phyloP scores from a whole-genome alignment of 2,329 filamentous ascomycete species.

The Ophiobolus disseminans region DNA sequence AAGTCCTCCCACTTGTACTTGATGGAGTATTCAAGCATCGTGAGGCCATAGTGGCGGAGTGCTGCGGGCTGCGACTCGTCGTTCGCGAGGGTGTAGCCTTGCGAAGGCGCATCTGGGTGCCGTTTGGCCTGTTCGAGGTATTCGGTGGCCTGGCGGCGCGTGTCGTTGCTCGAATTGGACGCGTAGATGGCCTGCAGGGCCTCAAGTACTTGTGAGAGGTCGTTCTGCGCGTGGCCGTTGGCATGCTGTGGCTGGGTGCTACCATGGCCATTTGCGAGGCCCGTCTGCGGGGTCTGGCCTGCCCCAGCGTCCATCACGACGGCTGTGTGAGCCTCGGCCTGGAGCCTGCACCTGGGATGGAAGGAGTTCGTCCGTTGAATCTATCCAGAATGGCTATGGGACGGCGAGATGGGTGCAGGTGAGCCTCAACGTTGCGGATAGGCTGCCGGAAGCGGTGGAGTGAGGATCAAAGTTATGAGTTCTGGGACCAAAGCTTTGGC shows the following conservation, averaged over 20 bases:
- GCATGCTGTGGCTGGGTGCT: constrained; percentile 19
- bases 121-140: constrained; percentile 89
- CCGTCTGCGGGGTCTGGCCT: constrained; percentile 34
- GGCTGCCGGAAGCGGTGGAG: constrained; percentile 2
- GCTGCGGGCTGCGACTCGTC: constrained; percentile 77
- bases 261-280: constrained; percentile 28
- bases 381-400: no score
- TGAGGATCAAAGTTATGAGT: constrained; percentile 14
- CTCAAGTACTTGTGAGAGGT: constrained; percentile 74
- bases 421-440: neutral
- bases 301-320: constrained; percentile 41
- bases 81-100: constrained; percentile 83
- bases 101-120: constrained; percentile 77
- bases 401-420: no score
- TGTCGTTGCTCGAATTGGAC: constrained; percentile 78
- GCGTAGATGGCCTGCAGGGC: constrained; percentile 89
- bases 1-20: constrained; percentile 84
- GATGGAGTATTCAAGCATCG: constrained; percentile 87
- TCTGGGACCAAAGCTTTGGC: constrained; percentile 25
- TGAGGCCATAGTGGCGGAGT: constrained; percentile 92
- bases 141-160: constrained; percentile 80
- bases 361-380: neutral
- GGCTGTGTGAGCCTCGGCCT: constrained; percentile 13
- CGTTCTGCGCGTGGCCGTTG: constrained; percentile 28
- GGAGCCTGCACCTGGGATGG: neutral